Conservation (phyloP, 495 filamentous ascomycete species). For the Parmelia sp. region DNA sequence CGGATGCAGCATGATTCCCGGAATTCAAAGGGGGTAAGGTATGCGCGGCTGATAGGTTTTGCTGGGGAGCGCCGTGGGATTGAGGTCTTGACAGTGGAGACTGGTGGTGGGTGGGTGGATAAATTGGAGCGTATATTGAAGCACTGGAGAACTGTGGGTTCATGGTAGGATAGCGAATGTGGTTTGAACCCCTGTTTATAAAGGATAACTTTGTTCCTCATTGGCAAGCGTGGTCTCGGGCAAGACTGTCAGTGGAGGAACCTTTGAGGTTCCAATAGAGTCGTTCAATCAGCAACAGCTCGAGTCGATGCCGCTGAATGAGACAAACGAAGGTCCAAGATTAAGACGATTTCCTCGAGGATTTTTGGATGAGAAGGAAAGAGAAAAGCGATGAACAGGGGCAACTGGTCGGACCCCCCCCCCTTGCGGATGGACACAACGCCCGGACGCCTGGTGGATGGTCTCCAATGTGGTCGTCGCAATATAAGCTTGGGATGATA, state of each 20-base stretch:
- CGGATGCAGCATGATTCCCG: not conserved
- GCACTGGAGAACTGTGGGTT: conserved; percentile 22
- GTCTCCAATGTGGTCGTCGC: too few relatives aligned
- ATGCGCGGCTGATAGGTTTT: conserved; percentile 1
- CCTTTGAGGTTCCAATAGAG: not conserved
- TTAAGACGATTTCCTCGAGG: not conserved
- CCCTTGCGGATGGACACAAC: not conserved
- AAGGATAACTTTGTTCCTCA: conserved; percentile 4
- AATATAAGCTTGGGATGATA: too few relatives aligned
- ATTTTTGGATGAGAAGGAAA: not conserved
- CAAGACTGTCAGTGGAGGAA: not conserved
- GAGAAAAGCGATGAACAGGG: conserved; percentile 1
- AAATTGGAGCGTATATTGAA: conserved; percentile 11
- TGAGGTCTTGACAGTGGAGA: conserved; percentile 11
- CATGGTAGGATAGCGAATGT: conserved; percentile 18
- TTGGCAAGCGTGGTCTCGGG: not conserved
- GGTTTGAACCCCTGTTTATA: conserved; percentile 1
- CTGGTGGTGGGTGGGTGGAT: conserved; percentile 13
- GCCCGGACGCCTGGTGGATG: too few relatives aligned
- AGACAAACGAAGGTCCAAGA: not conserved
- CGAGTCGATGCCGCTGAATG: not conserved
- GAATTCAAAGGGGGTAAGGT: conserved; percentile 11
- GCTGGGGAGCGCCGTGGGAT: conserved; percentile 10
- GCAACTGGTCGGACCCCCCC: not conserved
- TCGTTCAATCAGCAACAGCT: conserved; percentile 1